Percentiles rank a stretch among this genome's conserved stretches.
These are phyloP conservation scores for Phytopythium cucurbitacearum DNA, from an alignment of 352 stramenopile genomes.

Conservation along the genomic window DNA sequence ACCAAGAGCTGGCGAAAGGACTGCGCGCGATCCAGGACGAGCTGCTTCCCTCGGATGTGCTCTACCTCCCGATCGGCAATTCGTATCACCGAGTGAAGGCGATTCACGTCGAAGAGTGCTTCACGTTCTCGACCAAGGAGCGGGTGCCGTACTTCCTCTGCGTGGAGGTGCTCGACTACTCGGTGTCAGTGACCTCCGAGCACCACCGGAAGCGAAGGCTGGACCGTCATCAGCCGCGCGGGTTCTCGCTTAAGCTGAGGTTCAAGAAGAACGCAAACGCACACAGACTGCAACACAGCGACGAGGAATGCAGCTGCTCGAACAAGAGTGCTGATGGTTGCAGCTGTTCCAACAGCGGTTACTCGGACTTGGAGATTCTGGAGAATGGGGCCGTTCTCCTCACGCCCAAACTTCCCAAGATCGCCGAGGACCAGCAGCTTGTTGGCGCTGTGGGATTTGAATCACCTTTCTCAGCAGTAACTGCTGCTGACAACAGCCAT, in stretches of 20 bases:
- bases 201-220: constrained; percentile 19
- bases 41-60: constrained; percentile 64
- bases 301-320: neutral
- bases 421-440: too few species aligned
- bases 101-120: constrained; percentile 71
- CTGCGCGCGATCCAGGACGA: constrained; percentile 41
- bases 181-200: constrained; percentile 15
- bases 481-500: too few species aligned
- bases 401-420: too few species aligned
- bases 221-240: constrained; percentile 10
- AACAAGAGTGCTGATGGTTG: constrained; percentile 6
- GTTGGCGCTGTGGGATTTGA: too few species aligned
- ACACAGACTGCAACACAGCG: neutral
- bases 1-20: constrained; percentile 40
- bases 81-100: constrained; percentile 70
- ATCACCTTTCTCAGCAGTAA: too few species aligned
- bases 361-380: neutral
- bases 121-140: constrained; percentile 82
- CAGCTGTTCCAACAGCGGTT: constrained; percentile 7
- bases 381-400: too few species aligned
- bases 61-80: constrained; percentile 79
- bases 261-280: constrained; percentile 33
- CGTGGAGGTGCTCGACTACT: constrained; percentile 80
- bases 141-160: constrained; percentile 82
- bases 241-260: constrained; percentile 45